phyloP scores from a whole-genome alignment of 2,329 filamentous ascomycete species.

The Fusarium veterinarium region DNA sequence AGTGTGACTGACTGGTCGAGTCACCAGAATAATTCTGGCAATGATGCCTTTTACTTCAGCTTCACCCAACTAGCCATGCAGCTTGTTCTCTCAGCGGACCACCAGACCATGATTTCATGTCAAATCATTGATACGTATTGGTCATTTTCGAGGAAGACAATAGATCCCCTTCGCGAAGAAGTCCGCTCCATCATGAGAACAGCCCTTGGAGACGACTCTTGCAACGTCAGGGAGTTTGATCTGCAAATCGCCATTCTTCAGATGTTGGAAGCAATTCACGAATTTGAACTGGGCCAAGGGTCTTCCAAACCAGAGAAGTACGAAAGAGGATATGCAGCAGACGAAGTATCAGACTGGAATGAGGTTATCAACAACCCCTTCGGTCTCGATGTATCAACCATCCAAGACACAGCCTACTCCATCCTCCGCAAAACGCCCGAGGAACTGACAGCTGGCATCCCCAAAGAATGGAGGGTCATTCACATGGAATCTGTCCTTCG shows the following conservation, averaged over 20 bases:
- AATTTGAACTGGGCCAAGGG: not conserved
- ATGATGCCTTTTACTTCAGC: constrained; percentile 5
- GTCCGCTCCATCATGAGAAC: constrained; percentile 20
- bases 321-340: constrained; percentile 24
- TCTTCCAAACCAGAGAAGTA: not conserved
- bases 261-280: constrained; percentile 24
- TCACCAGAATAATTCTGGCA: not conserved
- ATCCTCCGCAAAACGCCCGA: constrained; percentile 16
- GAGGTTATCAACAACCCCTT: constrained; percentile 29
- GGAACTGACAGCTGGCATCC: constrained; percentile 12
- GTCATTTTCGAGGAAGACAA: not conserved
- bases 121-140: constrained; percentile 9
- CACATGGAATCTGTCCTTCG: constrained; percentile 55
- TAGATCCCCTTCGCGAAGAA: constrained; percentile 32
- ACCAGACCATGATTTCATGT: not conserved
- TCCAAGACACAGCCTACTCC: constrained; percentile 29
- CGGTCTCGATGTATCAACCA: constrained; percentile 34
- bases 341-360: constrained; percentile 18
- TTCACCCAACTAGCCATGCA: constrained; percentile 10
- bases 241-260: constrained; percentile 30
- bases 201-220: not conserved
- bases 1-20: constrained; percentile 9
- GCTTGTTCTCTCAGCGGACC: constrained; percentile 9
- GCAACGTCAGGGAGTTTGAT: not conserved
- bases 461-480: constrained; percentile 45